phyloP scores from a whole-genome alignment of 2,329 filamentous ascomycete genomes.

The Claviceps sorghi region DNA sequence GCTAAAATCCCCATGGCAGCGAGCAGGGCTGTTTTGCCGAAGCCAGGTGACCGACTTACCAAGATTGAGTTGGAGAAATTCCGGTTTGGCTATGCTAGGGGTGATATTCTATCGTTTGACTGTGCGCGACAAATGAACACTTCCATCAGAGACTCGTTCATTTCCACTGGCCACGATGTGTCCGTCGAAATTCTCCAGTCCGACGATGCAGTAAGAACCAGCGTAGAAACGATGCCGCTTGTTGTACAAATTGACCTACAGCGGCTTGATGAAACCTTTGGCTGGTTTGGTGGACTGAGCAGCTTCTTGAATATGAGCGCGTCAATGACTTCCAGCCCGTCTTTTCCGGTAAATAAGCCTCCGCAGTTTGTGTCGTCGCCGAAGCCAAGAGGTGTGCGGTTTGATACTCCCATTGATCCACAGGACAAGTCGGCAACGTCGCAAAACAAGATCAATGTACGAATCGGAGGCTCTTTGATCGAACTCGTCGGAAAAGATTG shows the following conservation, averaged over 20 bases:
- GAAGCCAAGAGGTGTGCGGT: constrained; percentile 43
- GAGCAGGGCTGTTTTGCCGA: constrained; percentile 1
- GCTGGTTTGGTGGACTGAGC: constrained; percentile 81
- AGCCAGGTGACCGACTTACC: constrained; percentile 14
- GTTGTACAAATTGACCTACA: constrained; percentile 64
- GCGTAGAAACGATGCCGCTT: constrained; percentile 63
- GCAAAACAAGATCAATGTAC: constrained; percentile 57
- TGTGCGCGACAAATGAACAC: constrained; percentile 40
- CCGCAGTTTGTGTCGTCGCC: constrained; percentile 22
- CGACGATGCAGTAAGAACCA: constrained; percentile 33
- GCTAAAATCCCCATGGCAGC: constrained; percentile 1
- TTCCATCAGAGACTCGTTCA: constrained; percentile 44
- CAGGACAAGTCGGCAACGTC: constrained; percentile 31
- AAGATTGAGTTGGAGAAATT: constrained; percentile 41
- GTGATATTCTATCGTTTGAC: constrained; percentile 50
- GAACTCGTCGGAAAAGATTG: constrained; percentile 67
- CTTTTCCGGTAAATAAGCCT: constrained; percentile 25
- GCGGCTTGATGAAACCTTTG: constrained; percentile 70
- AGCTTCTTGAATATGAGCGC: constrained; percentile 78
- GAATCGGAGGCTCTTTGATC: constrained; percentile 63
- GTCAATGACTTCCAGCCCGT: constrained; percentile 64
- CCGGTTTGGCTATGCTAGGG: constrained; percentile 46
- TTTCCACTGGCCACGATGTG: constrained; percentile 42
- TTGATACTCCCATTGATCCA: constrained; percentile 37
- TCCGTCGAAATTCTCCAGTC: constrained; percentile 37